Base-by-base conservation (phyloP, 495 filamentous ascomycete genomes). In the Clavariopsis aquatica region DNA sequence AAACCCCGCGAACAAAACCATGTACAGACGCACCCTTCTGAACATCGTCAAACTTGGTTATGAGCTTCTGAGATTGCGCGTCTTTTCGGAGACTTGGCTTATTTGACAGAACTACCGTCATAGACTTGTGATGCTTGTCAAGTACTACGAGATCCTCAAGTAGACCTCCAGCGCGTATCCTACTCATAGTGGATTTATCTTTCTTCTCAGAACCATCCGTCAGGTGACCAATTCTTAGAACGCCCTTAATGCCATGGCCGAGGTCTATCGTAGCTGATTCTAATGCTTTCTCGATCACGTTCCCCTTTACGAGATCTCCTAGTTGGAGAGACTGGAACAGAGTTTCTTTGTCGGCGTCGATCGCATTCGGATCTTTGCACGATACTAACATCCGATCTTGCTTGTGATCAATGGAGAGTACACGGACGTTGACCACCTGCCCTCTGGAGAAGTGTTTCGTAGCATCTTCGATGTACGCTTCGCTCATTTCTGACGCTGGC, bases 401-500 rank as follows among this genome's bases (percentile, higher is more conserved):
- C 52, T 87, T 81, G 0, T 83, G 75, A 75, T 96, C 88, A 36
- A 97, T 86, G 64, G 87, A 89, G 45, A 94, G 68, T 22, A 94
- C 85, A 67, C 90, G 87, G 31, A 96, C 89, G 75, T 84, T 96
- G 64, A 98, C 87, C 19, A 94, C 92, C 72, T 98, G 94, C 1
- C 95, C 94, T 8, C 84, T 77, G 31, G 87, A 84, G 77, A 98
- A 98, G 73, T 98, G 93, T 69, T 94, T 84, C 46, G 82, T 84
- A 7, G 93, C 91, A 71, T 96, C 89, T 69, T 89, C 83, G 68
- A 98, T 96, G 74, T 87, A 97, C 15, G 92, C 90, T 72, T 97
- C 95, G 73, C 93, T 96, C 95, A 98, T 98, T 72, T 98, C 93
- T 2, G 89, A 89, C 1, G 95, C 85, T 0, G 94, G 93, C 58